Conservation (phyloP, 805 yeast species). For the Zygoascus ofunaensis region DNA sequence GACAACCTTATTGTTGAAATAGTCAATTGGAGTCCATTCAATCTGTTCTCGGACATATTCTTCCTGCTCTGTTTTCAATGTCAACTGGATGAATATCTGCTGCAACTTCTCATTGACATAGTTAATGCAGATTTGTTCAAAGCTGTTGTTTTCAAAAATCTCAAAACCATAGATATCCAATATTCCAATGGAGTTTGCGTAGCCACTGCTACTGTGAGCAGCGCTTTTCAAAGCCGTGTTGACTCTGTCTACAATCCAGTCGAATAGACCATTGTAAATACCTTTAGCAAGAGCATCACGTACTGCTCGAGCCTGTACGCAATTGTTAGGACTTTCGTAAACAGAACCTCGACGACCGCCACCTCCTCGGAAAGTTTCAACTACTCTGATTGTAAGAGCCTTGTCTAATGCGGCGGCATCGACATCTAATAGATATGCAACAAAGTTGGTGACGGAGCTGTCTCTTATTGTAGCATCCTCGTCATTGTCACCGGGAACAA, state of each 20-base stretch:
- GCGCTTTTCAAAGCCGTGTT: slow-evolving; percentile 50
- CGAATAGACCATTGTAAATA: slow-evolving; percentile 82
- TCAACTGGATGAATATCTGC: slow-evolving; percentile 91
- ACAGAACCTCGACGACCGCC: slow-evolving; percentile 87
- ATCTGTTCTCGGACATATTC: slow-evolving; percentile 93
- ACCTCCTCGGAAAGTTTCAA: slow-evolving; percentile 86
- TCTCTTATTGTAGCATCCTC: slow-evolving; percentile 81
- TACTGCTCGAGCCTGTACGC: slow-evolving; percentile 83
- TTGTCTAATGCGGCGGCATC: slow-evolving; percentile 55
- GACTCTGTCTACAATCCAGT: slow-evolving; percentile 92
- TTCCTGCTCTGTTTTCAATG: slow-evolving; percentile 94
- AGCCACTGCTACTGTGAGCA: slow-evolving; percentile 35
- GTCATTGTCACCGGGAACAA: slow-evolving; percentile 65
- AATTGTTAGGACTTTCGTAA: slow-evolving; percentile 87
- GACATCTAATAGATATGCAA: slow-evolving; percentile 83
- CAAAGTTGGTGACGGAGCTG: slow-evolving; percentile 84
- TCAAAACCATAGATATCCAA: slow-evolving; percentile 95
- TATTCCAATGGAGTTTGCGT: slow-evolving; percentile 73
- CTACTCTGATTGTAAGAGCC: slow-evolving; percentile 66
- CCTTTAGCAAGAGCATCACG: slow-evolving; percentile 95
- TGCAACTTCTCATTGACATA: slow-evolving; percentile 93
- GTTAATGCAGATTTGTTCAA: slow-evolving; percentile 91
- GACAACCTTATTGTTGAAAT: slow-evolving; percentile 91
- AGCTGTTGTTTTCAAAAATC: slow-evolving; percentile 88
- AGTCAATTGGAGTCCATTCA: slow-evolving; percentile 95